Evolutionary conservation across 345 rosid species (phyloP).

Genomic region (Sonneratia caseolaris): DNA sequence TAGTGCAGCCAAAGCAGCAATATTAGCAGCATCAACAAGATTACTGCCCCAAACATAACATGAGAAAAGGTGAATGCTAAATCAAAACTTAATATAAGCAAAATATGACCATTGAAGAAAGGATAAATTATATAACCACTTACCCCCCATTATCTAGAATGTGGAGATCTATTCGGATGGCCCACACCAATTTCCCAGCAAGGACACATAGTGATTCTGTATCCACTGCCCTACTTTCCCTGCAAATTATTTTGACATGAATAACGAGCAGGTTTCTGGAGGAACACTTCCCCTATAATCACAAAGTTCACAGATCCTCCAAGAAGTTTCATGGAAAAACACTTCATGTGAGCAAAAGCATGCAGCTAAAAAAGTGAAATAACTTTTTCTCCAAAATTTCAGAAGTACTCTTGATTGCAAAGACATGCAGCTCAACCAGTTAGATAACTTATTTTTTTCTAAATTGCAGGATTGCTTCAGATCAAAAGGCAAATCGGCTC

Average conservation of each 20-base stretch:
- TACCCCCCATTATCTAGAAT: slow-evolving; percentile 98
- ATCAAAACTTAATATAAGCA: neutral
- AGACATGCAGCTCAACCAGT: neutral
- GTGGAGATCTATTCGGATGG: slow-evolving; percentile 86
- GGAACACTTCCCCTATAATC: neutral
- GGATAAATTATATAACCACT: slow-evolving; percentile 8
- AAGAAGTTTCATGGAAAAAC: neutral
- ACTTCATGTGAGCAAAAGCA: neutral
- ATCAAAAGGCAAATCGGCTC: neutral
- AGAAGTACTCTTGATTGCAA: neutral
- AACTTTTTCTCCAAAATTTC: neutral
- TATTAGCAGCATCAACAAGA: slow-evolving; percentile 92
- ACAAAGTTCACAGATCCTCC: neutral
- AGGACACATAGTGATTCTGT: slow-evolving; percentile 93
- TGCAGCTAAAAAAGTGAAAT: no score
- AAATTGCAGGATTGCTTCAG: neutral
- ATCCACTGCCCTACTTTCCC: slow-evolving; percentile 97
- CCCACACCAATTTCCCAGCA: slow-evolving; percentile 92
- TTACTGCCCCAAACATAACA: slow-evolving; percentile 36
- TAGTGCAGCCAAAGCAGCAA: slow-evolving; percentile 87
- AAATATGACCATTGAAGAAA: slow-evolving; percentile 5
- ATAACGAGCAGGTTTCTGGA: neutral
- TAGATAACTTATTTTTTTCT: neutral
- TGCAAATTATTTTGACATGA: slow-evolving; percentile 23
- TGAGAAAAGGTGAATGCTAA: neutral